These are phyloP conservation scores for Priceomyces carsonii DNA, from an alignment of 805 yeast genomes.

Conservation along the genomic window DNA sequence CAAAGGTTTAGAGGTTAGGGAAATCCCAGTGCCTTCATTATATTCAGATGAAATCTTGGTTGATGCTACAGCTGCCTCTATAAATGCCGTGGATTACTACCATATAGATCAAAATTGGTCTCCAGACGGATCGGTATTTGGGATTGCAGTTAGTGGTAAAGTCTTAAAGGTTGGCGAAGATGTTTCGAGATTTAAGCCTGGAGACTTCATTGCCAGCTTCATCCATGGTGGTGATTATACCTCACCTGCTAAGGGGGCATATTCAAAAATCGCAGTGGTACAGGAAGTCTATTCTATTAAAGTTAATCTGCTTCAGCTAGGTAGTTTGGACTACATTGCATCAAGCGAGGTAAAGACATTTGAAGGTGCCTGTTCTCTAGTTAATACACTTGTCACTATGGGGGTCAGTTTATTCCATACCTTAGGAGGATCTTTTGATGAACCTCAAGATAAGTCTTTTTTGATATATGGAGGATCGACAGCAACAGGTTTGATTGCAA, in stretches of 20 bases:
- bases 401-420: constrained; percentile 4
- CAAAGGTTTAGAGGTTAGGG: constrained; percentile 1
- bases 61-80: constrained; percentile 1
- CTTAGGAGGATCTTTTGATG: constrained; percentile 3
- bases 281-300: constrained; percentile 6
- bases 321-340: background rate
- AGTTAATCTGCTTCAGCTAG: background rate
- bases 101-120: constrained; percentile 6
- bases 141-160: constrained; percentile 4
- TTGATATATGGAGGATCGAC: constrained; percentile 7
- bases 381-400: background rate
- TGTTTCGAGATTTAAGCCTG: constrained; percentile 4
- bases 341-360: constrained; percentile 3
- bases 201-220: constrained; percentile 5
- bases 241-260: constrained; percentile 3
- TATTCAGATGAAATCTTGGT: constrained; percentile 5
- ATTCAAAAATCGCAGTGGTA: constrained; percentile 3
- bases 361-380: constrained; percentile 3
- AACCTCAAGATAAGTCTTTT: constrained; percentile 2
- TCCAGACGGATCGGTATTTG: constrained; percentile 4
- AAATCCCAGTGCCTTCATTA: constrained; percentile 2
- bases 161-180: constrained; percentile 5
- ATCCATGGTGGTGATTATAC: constrained; percentile 6
- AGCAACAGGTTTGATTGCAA: constrained; percentile 6
- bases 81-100: constrained; percentile 3